Base-by-base conservation (phyloP, 2,329 filamentous ascomycete genomes). In the Sclerotinia trifoliorum region DNA sequence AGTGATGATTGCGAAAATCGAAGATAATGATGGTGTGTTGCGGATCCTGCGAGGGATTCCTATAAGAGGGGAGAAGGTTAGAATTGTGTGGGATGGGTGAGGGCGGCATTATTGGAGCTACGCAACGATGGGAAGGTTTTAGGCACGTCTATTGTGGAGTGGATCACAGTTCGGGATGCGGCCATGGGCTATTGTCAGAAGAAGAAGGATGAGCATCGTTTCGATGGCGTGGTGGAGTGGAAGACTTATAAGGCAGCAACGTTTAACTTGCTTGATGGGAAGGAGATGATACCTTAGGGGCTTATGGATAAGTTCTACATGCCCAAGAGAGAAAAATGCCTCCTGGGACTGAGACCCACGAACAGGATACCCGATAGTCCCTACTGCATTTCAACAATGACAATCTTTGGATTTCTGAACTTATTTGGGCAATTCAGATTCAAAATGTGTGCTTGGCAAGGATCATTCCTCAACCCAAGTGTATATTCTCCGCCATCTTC, bases 141-240 rank as follows among this genome's bases (percentile, higher is more conserved):
- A 6, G 80, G 81, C 1, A 80, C 79, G 0, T 72, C 78, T 6
- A 58, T 74, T 39, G 60, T 79, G 29, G 75, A 80, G 46, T 83
- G 80, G 81, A 7, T 26, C 4, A 76, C 66, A 57, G 78, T 82
- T 42, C 76, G 81, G 68, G 64, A 72, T 4, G 58, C 73, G 15
- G 78, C 77, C 11, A 78, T 78, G 61, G 29, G 71, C 1, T 83
- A 82, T 71, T 77, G 79, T 11, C 72, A 63, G 7, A 58, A 73
- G 26, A 83, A 82, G 71, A 75, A 70, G 39, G 62, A 44, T 5
- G 65, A 73, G 49, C 69, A 73, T 66, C 70, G 63, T 8, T 73
- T 72, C 61, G 70, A 73, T 35, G 68, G 69, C 1, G 62, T 65
- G 29, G 56, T 57, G 7, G 58, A 69, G 15, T 73, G 35, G 29